Evolutionary conservation across 257 asterid species (phyloP).

Genomic region (Jacaranda mimosifolia): DNA sequence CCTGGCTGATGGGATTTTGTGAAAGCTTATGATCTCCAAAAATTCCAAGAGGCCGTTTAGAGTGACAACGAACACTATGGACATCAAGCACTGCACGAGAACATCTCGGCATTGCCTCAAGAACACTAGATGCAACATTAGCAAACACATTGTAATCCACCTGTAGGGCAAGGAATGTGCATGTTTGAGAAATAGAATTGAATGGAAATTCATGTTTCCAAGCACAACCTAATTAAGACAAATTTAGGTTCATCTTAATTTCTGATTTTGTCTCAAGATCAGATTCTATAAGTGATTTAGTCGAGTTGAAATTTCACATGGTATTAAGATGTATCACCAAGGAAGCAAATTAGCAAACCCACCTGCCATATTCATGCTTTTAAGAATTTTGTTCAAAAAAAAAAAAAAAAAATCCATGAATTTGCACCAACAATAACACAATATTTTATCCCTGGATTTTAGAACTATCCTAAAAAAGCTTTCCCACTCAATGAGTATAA

Average conservation of each 20-base stretch:
- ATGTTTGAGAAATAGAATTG: constrained; percentile 4
- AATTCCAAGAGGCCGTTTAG: constrained; percentile 65
- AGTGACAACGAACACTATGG: constrained; percentile 59
- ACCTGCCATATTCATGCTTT: not conserved
- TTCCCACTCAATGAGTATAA: constrained; percentile 17
- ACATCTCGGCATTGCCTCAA: constrained; percentile 49
- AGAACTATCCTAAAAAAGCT: not conserved
- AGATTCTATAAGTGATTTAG: not conserved
- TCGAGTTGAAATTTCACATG: not conserved
- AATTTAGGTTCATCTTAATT: not conserved
- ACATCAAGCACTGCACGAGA: constrained; percentile 51
- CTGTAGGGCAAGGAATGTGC: constrained; percentile 46
- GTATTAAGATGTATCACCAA: constrained; percentile 2
- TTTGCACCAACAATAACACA: not conserved
- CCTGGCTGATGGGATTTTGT: constrained; percentile 63
- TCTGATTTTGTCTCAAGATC: not conserved
- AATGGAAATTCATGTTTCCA: not conserved
- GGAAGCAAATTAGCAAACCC: constrained; percentile 7
- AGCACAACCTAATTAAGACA: constrained; percentile 14
- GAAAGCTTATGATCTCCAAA: constrained; percentile 64
- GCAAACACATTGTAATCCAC: constrained; percentile 65
- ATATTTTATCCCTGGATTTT: not conserved
- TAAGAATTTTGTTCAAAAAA: not conserved
- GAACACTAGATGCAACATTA: constrained; percentile 54
- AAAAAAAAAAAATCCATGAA: not conserved